Percentiles rank a stretch among this genome's conserved stretches.
Evolutionary conservation across 169 alveolate species (phyloP).

Genomic region (Plasmodium berghei): DNA sequence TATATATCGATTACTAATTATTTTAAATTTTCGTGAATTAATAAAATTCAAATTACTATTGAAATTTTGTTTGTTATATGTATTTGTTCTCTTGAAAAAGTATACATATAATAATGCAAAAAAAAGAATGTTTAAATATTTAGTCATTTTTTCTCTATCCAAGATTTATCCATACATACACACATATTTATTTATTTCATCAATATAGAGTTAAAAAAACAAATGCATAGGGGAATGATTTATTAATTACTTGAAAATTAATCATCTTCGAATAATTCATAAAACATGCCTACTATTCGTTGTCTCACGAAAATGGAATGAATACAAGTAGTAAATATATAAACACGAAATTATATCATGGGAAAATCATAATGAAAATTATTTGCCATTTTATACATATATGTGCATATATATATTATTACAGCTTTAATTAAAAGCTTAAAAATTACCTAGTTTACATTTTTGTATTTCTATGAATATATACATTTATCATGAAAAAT

Average conservation of each 20-base stretch:
- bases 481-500: no score
- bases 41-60: conserved; percentile 33
- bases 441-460: no score
- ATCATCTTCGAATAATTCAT: conserved; percentile 20
- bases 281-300: not conserved
- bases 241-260: conserved; percentile 16
- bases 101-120: conserved; percentile 27
- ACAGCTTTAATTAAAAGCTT: no score
- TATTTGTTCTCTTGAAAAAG: conserved; percentile 31
- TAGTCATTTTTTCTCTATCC: conserved; percentile 42
- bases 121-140: conserved; percentile 32
- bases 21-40: conserved; percentile 16
- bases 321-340: no score
- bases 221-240: conserved; percentile 1
- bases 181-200: no score
- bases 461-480: no score
- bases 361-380: no score
- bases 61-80: conserved; percentile 25
- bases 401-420: no score
- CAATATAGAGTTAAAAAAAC: conserved; percentile 4
- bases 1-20: not conserved
- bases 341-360: no score
- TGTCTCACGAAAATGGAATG: no score
- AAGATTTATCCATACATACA: conserved; percentile 2
- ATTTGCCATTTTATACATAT: no score